Evolutionary conservation across 768 basidiomycete species (phyloP), one percentile per base, ranked within the genome.

Genomic region (Termitomyces sp.): DNA sequence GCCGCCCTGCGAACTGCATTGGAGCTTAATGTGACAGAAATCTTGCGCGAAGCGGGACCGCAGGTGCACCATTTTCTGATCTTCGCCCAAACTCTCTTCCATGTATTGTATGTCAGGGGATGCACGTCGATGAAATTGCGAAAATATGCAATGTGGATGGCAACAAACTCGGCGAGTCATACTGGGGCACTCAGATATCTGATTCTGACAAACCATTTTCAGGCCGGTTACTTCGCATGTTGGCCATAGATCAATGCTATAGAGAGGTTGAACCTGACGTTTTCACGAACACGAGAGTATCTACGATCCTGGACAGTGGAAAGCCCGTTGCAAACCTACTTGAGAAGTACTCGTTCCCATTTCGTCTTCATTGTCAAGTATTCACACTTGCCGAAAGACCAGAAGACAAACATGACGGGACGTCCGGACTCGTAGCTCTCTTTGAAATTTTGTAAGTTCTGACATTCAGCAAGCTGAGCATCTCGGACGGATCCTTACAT

Each of bases 261-360:
- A 67, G 68, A 9, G 79, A 80, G 66, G 64, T 77, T 1, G 58
- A 44, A n/a, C 73, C 75, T 1, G 72, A 78, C 63, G 73, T 76
- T 1, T 78, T 74, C 57, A 63, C 73, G 6, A 71, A 76, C 65
- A 78, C 72, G 9, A 72, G 76, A 9, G 68, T 79, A 45, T 74
- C 74, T 1, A 68, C 68, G 7, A 51, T 70, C 22, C 55, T 77
- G n/a, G 73, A 75, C 52, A 74, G 69, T 1, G 66, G 68, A 6
- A 76, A 75, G 59, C 61, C 68, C 1, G 66, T 70, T 8, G 59
- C 63, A 18, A 73, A 75, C 1, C 52, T 76, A 4, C 46, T 68
- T 11, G 59, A 63, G 7, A 61, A 67, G 75, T 38, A 8, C 28
- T 28, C 4, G 28, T 28, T 28, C 28, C 28, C 28, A 28, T 28